A percentile compares a stretch with the other conserved stretches of the same genome.
phyloP scores from a whole-genome alignment of 140 eudicot species.

The Anethum foeniculum region DNA sequence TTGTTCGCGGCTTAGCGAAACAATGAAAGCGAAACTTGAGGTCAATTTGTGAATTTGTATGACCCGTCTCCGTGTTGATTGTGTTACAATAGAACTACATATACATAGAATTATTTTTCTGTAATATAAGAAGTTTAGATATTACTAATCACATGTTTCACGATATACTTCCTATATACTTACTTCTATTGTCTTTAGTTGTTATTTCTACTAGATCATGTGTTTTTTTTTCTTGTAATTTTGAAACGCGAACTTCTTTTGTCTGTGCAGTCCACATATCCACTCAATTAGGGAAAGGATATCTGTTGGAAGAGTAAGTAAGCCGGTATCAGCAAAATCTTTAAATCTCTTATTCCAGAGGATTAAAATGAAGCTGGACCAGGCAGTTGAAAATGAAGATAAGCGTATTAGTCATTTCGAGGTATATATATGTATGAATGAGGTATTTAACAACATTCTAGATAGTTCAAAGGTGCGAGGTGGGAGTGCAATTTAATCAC shows the following conservation, averaged over 20 bases:
- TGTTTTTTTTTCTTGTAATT: neutral
- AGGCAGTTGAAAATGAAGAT: slow-evolving; percentile 53
- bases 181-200: neutral
- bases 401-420: slow-evolving; percentile 78
- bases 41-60: neutral
- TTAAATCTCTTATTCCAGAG: slow-evolving; percentile 49
- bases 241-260: slow-evolving; percentile 16
- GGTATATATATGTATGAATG: slow-evolving; percentile 29
- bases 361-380: slow-evolving; percentile 45
- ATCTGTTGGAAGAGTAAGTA: slow-evolving; percentile 60
- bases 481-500: neutral
- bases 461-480: neutral
- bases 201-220: neutral
- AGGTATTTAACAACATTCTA: neutral
- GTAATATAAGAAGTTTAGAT: neutral
- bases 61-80: neutral
- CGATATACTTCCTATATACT: neutral
- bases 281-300: slow-evolving; percentile 84
- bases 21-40: neutral
- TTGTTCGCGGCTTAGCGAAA: neutral
- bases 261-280: slow-evolving; percentile 80
- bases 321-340: slow-evolving; percentile 56
- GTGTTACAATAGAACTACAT: neutral
- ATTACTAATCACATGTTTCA: neutral
- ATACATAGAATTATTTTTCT: neutral